A percentile compares a stretch with the other conserved stretches of the same genome.
Evolutionary conservation across 495 filamentous ascomycete genomes (phyloP).

Genomic region (Hypoxylon trugodes): DNA sequence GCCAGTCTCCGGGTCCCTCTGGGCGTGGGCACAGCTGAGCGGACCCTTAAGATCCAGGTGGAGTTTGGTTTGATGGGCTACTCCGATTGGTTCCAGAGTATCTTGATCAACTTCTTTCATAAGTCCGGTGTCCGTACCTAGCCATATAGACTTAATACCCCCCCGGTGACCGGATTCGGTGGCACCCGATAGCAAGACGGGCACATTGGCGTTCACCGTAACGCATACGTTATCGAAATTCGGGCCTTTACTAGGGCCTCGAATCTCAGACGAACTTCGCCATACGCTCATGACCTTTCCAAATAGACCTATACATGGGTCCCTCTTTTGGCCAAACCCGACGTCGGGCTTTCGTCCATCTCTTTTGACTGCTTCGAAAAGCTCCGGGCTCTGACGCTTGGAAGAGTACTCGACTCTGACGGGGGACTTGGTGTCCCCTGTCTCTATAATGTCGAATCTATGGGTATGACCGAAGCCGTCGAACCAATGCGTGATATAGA

Average conservation of each 20-base stretch:
- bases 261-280: slow-evolving; percentile 16
- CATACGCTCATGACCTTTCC: slow-evolving; percentile 70
- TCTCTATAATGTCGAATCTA: slow-evolving; percentile 69
- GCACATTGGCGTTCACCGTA: slow-evolving; percentile 66
- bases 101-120: slow-evolving; percentile 70
- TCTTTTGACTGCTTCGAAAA: slow-evolving; percentile 62
- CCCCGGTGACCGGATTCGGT: slow-evolving; percentile 34
- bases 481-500: slow-evolving; percentile 75
- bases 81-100: slow-evolving; percentile 73
- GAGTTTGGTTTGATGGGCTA: slow-evolving; percentile 63
- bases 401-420: slow-evolving; percentile 74
- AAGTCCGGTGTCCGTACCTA: slow-evolving; percentile 65
- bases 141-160: slow-evolving; percentile 60
- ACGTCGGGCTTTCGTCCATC: slow-evolving; percentile 57
- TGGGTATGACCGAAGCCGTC: slow-evolving; percentile 81
- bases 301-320: slow-evolving; percentile 75
- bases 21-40: slow-evolving; percentile 71
- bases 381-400: slow-evolving; percentile 65
- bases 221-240: slow-evolving; percentile 65
- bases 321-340: slow-evolving; percentile 69
- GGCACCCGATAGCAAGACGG: slow-evolving; percentile 48
- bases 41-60: slow-evolving; percentile 73
- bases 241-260: slow-evolving; percentile 42
- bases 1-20: slow-evolving; percentile 73
- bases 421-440: slow-evolving; percentile 27